Percentiles rank a stretch among this genome's conserved stretches.
phyloP scores from a whole-genome alignment of 2,329 filamentous ascomycete species.

The Diaporthe australafricana region DNA sequence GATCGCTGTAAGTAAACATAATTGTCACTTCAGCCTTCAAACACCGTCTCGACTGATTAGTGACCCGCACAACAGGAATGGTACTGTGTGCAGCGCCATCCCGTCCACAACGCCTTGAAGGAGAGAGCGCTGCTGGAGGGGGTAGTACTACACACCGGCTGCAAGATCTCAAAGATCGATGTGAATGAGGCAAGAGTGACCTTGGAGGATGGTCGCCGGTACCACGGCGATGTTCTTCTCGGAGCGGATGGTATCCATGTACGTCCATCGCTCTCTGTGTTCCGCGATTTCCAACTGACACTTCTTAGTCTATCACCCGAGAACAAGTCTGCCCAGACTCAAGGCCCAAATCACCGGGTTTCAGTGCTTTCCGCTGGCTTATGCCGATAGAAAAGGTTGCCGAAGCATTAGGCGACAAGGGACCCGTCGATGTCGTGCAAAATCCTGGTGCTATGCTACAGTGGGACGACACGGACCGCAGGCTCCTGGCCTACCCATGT shows the following conservation, averaged over 20 bases:
- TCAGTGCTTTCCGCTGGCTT: conserved; percentile 10
- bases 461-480: background rate
- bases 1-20: background rate
- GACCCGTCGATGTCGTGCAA: background rate
- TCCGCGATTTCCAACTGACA: background rate
- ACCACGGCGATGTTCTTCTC: conserved; percentile 15
- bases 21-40: background rate
- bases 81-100: background rate
- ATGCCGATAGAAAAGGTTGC: background rate
- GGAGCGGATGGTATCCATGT: conserved; percentile 16
- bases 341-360: background rate
- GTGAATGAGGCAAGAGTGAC: background rate
- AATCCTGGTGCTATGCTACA: background rate
- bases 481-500: conserved; percentile 1
- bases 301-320: background rate
- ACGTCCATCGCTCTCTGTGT: background rate
- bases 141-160: background rate
- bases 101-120: conserved; percentile 1
- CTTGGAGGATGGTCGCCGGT: conserved; percentile 5
- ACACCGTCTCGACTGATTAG: background rate
- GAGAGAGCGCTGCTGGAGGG: background rate
- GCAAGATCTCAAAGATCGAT: conserved; percentile 9
- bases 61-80: background rate
- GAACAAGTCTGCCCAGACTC: background rate
- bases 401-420: background rate